A percentile compares a stretch with the other conserved stretches of the same genome.
Evolutionary conservation across 2,329 filamentous ascomycete species (phyloP).

Genomic region (Aspergillus fructus): DNA sequence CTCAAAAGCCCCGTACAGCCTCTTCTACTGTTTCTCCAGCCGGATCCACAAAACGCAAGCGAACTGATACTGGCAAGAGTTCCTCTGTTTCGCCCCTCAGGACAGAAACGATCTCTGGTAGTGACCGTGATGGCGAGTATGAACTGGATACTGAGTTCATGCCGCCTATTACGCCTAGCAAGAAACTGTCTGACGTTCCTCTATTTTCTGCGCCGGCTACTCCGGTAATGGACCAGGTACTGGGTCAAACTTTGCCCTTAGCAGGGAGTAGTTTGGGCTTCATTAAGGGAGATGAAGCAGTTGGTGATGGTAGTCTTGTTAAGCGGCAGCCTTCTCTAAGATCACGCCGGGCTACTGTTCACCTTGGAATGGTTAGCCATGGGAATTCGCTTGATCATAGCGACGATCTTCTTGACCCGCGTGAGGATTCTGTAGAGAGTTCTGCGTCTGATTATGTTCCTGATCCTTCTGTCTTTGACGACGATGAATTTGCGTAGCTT

Average conservation of each 20-base stretch:
- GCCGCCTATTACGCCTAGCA: not conserved
- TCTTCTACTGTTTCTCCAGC: constrained; percentile 12
- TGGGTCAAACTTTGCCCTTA: not conserved
- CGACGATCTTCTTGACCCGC: constrained; percentile 11
- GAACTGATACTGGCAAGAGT: not conserved
- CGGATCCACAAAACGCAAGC: constrained; percentile 20
- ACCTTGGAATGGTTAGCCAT: not conserved
- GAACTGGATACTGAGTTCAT: not conserved
- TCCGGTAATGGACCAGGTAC: not conserved
- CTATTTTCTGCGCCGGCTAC: not conserved
- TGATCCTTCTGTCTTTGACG: constrained; percentile 7
- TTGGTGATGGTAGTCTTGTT: not conserved
- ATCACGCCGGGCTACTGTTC: not conserved
- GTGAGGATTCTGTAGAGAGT: constrained; percentile 15
- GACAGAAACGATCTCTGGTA: not conserved
- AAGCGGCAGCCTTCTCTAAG: not conserved
- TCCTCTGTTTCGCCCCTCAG: not conserved
- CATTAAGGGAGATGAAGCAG: not conserved
- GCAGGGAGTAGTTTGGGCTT: not conserved
- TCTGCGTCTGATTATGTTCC: constrained; percentile 23
- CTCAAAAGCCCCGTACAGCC: constrained; percentile 12
- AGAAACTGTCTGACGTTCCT: not conserved
- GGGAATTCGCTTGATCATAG: constrained; percentile 19
- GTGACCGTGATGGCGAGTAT: not conserved
- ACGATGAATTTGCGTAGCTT: constrained; percentile 7